Conservation (phyloP, 2,329 filamentous ascomycete species). For the Ceratocystis cubensis region DNA sequence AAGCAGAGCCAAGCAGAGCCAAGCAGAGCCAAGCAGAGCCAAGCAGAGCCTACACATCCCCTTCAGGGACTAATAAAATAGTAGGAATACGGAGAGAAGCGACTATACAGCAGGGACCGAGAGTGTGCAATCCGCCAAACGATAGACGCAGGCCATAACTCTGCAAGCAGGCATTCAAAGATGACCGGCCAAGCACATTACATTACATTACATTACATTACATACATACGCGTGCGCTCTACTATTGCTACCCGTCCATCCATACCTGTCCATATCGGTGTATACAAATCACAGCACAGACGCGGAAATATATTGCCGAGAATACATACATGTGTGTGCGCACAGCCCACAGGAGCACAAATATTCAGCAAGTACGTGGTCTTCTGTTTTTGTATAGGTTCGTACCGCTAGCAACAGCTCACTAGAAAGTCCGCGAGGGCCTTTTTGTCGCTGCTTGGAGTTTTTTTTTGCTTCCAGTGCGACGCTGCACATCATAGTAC, state of each 20-base stretch:
- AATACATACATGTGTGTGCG: background rate
- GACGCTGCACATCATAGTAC: background rate
- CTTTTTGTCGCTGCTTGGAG: background rate
- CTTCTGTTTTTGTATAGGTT: background rate
- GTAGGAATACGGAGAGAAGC: background rate
- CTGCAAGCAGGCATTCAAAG: no score
- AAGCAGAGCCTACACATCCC: background rate
- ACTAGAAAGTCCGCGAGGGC: background rate
- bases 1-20: background rate
- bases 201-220: no score
- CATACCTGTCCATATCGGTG: background rate
- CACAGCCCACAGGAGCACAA: background rate
- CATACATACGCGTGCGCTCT: background rate
- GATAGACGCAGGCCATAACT: no score
- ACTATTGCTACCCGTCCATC: background rate
- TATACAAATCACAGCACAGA: background rate
- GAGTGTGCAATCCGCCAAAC: no score
- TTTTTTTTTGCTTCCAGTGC: background rate
- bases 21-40: background rate
- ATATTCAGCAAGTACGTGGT: background rate
- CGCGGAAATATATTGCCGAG: conserved; percentile 8
- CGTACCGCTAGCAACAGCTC: background rate
- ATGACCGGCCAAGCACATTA: no score
- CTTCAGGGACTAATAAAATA: background rate
- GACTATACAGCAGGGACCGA: background rate